A percentile compares a stretch with the other conserved stretches of the same genome.
These are phyloP conservation scores for Aspergillus sp. DNA, from an alignment of 2,329 filamentous ascomycete genomes.

Conservation along the genomic window DNA sequence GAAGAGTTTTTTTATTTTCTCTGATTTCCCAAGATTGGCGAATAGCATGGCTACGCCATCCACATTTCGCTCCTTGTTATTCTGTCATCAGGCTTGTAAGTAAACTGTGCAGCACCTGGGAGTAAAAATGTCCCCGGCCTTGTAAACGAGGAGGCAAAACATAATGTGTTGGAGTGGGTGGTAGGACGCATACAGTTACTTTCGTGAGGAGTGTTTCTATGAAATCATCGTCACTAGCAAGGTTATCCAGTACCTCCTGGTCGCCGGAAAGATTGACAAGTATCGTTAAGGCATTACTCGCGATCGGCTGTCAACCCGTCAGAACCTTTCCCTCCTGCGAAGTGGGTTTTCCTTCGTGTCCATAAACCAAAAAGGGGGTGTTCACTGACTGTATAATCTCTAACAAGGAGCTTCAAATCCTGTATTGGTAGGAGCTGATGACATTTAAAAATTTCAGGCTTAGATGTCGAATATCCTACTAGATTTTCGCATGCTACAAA, in stretches of 20 bases:
- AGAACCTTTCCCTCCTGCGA: background rate
- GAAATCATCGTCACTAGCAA: constrained; percentile 79
- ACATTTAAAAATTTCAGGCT: constrained; percentile 80
- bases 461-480: constrained; percentile 74
- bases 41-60: constrained; percentile 88
- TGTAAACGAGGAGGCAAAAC: too few species aligned
- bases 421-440: constrained; percentile 75
- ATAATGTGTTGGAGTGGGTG: background rate
- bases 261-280: constrained; percentile 85
- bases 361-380: background rate
- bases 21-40: constrained; percentile 84
- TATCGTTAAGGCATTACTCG: constrained; percentile 81
- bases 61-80: constrained; percentile 70
- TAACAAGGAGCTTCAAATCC: constrained; percentile 81
- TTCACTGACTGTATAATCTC: constrained; percentile 72
- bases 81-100: constrained; percentile 25
- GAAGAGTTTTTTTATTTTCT: constrained; percentile 68
- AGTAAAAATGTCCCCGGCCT: background rate
- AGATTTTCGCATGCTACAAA: constrained; percentile 74
- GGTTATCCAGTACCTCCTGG: constrained; percentile 66
- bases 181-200: constrained; percentile 68
- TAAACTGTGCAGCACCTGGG: background rate
- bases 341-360: background rate
- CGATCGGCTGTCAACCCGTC: constrained; percentile 64
- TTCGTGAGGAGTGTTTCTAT: constrained; percentile 70